These are phyloP conservation scores for Pichia sp. DNA, from an alignment of 1,139 yeast species.

Conservation along the genomic window DNA sequence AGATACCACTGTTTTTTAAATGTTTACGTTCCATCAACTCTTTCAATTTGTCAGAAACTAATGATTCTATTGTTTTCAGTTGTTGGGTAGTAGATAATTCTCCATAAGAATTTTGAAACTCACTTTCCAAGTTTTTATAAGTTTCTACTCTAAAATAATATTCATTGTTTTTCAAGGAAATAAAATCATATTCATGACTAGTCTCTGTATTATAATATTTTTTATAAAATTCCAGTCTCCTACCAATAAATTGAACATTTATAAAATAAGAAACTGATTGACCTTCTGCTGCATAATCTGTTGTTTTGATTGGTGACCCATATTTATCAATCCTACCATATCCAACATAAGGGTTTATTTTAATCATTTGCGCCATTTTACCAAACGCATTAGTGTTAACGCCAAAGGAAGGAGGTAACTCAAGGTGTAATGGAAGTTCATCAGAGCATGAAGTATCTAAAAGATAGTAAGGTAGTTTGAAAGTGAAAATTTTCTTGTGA, in stretches of 20 bases:
- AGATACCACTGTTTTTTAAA: slow-evolving; percentile 17
- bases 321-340: slow-evolving; percentile 34
- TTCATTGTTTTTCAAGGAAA: slow-evolving; percentile 17
- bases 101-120: slow-evolving; percentile 3
- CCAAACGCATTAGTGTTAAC: slow-evolving; percentile 28
- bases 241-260: slow-evolving; percentile 24
- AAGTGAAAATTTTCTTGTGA: slow-evolving; percentile 58
- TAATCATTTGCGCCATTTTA: slow-evolving; percentile 16
- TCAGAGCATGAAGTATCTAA: slow-evolving; percentile 54
- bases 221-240: slow-evolving; percentile 18
- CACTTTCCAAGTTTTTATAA: neutral
- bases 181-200: slow-evolving; percentile 19
- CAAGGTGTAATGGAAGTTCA: slow-evolving; percentile 40
- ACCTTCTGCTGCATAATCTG: slow-evolving; percentile 25
- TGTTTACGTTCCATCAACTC: slow-evolving; percentile 13
- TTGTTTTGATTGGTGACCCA: slow-evolving; percentile 31
- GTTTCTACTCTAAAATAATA: slow-evolving; percentile 21
- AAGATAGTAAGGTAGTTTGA: slow-evolving; percentile 52
- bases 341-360: slow-evolving; percentile 27
- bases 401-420: slow-evolving; percentile 61
- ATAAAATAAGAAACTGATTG: slow-evolving; percentile 25
- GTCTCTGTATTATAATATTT: slow-evolving; percentile 15
- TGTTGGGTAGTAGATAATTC: slow-evolving; percentile 15
- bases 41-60: slow-evolving; percentile 13
- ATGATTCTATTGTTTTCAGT: slow-evolving; percentile 15